Base-by-base conservation (phyloP, 1,139 yeast species). In the Lodderomyces parapsilosis region DNA sequence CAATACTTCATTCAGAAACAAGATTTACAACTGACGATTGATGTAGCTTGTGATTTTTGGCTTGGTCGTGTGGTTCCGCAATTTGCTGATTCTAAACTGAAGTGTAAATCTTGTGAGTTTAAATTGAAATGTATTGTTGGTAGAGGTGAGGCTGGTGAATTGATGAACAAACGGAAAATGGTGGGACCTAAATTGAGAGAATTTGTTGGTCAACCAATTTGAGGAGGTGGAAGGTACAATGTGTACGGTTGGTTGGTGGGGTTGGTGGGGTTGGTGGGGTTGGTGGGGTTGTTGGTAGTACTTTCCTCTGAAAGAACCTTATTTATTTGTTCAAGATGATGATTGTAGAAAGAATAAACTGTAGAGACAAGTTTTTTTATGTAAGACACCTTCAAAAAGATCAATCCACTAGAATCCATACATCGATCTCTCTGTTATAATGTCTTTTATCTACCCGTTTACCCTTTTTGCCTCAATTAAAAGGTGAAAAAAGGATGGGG, bases 41-140 rank as follows among this genome's bases (percentile, higher is more conserved):
- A 49, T 0, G 49, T 58, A 8, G 68, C 82, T 4, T 49, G 75
- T 39, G 51, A 56, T 13, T 77, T 80, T 49, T 83, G 88, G 87
- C 64, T 66, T 49, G 88, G 88, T 0, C 50, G 59, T 18, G 59
- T 81, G 34, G 53, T 55, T 4, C 83, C 87, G 0, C 48, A 49
- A 4, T 67, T 65, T 13, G 71, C 75, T 0, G 43, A 54, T 36
- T 62, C 71, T 59, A 13, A 68, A 49, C 49, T 53, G n/a, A 64
- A 59, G 43, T 82, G 89, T 57, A 65, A 62, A n/a, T 62, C 59
- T 43, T 83, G 90, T 61, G 81, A 75, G 15, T 82, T 76, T 54
- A 62, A 63, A 33, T 42, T 54, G 6, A 57, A 57, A 37, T 73
- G 78, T 48, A 41, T 56, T 2, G 57, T 68, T 34, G 42, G 37